phyloP scores from a whole-genome alignment of 2,329 filamentous ascomycete genomes.

The Colletotrichum destructivum region DNA sequence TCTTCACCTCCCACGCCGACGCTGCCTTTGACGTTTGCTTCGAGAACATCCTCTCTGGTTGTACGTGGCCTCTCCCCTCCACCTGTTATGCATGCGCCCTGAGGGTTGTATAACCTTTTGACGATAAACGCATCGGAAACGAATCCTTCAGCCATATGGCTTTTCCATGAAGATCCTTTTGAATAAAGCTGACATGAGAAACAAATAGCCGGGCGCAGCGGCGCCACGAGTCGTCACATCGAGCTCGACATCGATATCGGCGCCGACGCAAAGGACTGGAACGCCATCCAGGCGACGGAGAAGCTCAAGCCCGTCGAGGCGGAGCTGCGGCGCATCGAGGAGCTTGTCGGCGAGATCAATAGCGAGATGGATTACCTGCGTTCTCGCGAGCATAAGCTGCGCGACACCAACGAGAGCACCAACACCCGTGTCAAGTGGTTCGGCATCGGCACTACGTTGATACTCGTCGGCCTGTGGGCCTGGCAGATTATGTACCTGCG shows the following conservation, averaged over 20 bases:
- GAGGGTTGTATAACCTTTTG: background rate
- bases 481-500: conserved; percentile 99
- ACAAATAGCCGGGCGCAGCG: conserved; percentile 54
- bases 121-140: conserved; percentile 39
- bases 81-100: background rate
- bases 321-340: conserved; percentile 92
- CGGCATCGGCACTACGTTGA: conserved; percentile 91
- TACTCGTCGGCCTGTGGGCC: conserved; percentile 88
- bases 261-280: conserved; percentile 98
- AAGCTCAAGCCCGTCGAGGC: conserved; percentile 98
- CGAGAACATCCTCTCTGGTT: conserved; percentile 82
- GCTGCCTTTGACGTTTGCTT: conserved; percentile 97
- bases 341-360: conserved; percentile 90
- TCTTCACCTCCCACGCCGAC: conserved; percentile 93
- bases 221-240: conserved; percentile 76
- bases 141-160: background rate
- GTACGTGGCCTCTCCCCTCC: conserved; percentile 65
- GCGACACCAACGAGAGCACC: conserved; percentile 99
- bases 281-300: conserved; percentile 93
- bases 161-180: background rate
- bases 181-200: conserved; percentile 44
- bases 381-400: conserved; percentile 89
- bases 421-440: conserved; percentile 99
- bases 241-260: conserved; percentile 97
- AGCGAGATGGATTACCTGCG: conserved; percentile 97